Evolutionary conservation across 768 basidiomycete genomes (phyloP).

Genomic region (Auriscalpium vulgare): DNA sequence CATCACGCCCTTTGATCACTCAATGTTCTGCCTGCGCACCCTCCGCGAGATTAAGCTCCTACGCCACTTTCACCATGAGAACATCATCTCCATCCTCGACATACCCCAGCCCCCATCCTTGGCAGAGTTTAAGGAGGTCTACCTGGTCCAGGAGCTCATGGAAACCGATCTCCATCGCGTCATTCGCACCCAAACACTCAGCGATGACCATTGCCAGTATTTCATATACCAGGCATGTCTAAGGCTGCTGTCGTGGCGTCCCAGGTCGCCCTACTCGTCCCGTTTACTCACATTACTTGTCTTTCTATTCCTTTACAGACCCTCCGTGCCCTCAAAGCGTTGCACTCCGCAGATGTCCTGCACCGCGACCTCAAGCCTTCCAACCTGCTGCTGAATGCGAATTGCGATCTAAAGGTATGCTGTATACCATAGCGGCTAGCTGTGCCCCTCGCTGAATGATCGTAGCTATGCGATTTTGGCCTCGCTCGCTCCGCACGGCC

Average conservation of each 20-base stretch:
- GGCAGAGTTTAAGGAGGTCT: slow-evolving; percentile 81
- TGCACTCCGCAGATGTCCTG: slow-evolving; percentile 92
- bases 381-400: slow-evolving; percentile 91
- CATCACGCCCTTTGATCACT: slow-evolving; percentile 91
- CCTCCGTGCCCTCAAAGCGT: slow-evolving; percentile 85
- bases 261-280: background rate
- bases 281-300: background rate
- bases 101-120: slow-evolving; percentile 73
- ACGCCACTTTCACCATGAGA: slow-evolving; percentile 76
- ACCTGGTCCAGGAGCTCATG: slow-evolving; percentile 70
- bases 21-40: slow-evolving; percentile 91
- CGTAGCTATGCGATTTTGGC: slow-evolving; percentile 78
- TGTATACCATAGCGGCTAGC: background rate
- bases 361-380: slow-evolving; percentile 96
- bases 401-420: slow-evolving; percentile 87
- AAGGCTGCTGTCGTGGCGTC: slow-evolving; percentile 7
- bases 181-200: slow-evolving; percentile 88
- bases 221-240: slow-evolving; percentile 84
- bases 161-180: slow-evolving; percentile 97
- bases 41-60: slow-evolving; percentile 91
- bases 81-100: slow-evolving; percentile 94
- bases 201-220: slow-evolving; percentile 95
- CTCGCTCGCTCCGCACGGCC: slow-evolving; percentile 74
- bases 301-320: slow-evolving; percentile 40
- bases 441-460: background rate